Evolutionary conservation across 371 early-diverging fungal genomes (phyloP).

Genomic region (Phascolomyces articulosus): DNA sequence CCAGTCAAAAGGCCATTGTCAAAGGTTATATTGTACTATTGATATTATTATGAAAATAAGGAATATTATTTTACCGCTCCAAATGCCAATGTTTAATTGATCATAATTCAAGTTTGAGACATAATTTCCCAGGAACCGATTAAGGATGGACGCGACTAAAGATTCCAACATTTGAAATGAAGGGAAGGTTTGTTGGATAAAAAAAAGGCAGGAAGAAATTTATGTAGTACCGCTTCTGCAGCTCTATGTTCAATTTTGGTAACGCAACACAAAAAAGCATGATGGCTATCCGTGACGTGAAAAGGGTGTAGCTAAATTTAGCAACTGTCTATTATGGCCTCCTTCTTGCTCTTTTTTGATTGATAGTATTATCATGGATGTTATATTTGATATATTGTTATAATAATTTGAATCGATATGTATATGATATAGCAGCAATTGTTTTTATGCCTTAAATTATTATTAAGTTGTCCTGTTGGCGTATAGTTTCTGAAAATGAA

Average conservation of each 20-base stretch:
- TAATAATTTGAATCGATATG: too few species aligned
- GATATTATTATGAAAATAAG: not conserved
- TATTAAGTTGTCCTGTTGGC: too few species aligned
- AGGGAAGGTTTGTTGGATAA: not conserved
- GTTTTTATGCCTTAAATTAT: too few species aligned
- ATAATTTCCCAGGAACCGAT: constrained; percentile 84
- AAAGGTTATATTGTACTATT: not conserved
- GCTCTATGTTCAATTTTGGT: not conserved
- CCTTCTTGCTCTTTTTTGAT: too few species aligned
- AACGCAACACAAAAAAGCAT: not conserved
- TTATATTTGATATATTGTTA: too few species aligned
- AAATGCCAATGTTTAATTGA: constrained; percentile 86
- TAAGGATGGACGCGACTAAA: constrained; percentile 75
- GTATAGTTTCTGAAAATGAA: too few species aligned
- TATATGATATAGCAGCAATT: too few species aligned
- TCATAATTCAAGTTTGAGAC: constrained; percentile 86
- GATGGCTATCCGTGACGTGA: not conserved
- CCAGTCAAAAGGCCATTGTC: too few species aligned
- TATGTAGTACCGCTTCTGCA: not conserved
- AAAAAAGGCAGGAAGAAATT: constrained; percentile 29
- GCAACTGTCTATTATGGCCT: too few species aligned
- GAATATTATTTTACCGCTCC: constrained; percentile 72
- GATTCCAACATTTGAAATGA: constrained; percentile 72
- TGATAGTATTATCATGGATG: too few species aligned
- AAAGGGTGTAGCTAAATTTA: too few species aligned